Conservation (phyloP, 2,329 filamentous ascomycete species). For the Phaeosphaeriaceae sp. region DNA sequence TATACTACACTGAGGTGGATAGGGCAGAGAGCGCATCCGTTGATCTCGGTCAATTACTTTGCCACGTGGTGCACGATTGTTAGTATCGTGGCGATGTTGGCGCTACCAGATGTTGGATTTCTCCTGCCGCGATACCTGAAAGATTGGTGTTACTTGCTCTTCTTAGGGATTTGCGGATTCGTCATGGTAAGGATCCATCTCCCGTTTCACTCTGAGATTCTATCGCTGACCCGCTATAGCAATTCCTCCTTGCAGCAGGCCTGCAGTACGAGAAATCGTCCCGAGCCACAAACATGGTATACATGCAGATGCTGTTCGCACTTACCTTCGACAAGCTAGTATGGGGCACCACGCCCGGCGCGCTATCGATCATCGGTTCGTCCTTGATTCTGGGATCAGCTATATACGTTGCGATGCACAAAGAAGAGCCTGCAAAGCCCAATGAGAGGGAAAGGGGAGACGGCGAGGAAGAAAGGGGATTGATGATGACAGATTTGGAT, state of each 20-base stretch:
- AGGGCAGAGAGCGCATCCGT: constrained; percentile 77
- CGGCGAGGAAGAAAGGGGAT: constrained; percentile 43
- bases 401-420: constrained; percentile 68
- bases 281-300: constrained; percentile 72
- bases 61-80: constrained; percentile 74
- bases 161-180: constrained; percentile 78
- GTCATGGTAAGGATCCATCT: constrained; percentile 61
- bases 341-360: constrained; percentile 66
- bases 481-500: constrained; percentile 32
- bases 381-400: constrained; percentile 71
- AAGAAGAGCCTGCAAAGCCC: constrained; percentile 46
- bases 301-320: constrained; percentile 75
- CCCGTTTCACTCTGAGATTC: background rate
- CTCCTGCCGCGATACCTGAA: constrained; percentile 61
- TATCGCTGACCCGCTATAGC: constrained; percentile 50
- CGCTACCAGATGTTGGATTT: constrained; percentile 65
- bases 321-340: constrained; percentile 69
- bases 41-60: constrained; percentile 90
- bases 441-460: constrained; percentile 18
- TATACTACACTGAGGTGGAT: constrained; percentile 82
- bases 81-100: constrained; percentile 66
- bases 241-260: constrained; percentile 83
- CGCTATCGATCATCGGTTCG: constrained; percentile 67
- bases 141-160: constrained; percentile 73
- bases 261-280: constrained; percentile 73